Evolutionary conservation across 768 basidiomycete species (phyloP).

Genomic region (Galerina sulciceps): DNA sequence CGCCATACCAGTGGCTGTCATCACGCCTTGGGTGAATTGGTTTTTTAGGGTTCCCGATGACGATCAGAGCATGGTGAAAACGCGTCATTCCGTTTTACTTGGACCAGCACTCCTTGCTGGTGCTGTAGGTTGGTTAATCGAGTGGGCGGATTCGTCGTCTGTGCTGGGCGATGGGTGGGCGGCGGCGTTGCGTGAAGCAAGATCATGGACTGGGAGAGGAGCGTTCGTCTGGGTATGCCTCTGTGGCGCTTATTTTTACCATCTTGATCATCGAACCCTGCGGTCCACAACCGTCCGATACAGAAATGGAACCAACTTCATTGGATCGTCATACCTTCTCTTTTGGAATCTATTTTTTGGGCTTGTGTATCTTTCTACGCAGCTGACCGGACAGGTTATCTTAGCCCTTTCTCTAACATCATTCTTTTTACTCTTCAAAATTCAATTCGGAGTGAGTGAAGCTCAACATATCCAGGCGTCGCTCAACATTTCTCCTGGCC

Average conservation of each 20-base stretch:
- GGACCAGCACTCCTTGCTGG: slow-evolving; percentile 62
- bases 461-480: slow-evolving; percentile 57
- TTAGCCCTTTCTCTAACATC: slow-evolving; percentile 67
- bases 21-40: slow-evolving; percentile 53
- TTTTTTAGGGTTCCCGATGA: slow-evolving; percentile 73
- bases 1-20: slow-evolving; percentile 58
- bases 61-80: slow-evolving; percentile 69
- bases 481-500: slow-evolving; percentile 38
- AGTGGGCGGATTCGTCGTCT: slow-evolving; percentile 71
- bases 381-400: slow-evolving; percentile 85
- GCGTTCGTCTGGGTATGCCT: slow-evolving; percentile 55
- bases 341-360: slow-evolving; percentile 75
- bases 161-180: slow-evolving; percentile 43
- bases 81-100: slow-evolving; percentile 64
- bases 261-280: slow-evolving; percentile 76
- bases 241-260: slow-evolving; percentile 70
- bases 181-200: slow-evolving; percentile 46
- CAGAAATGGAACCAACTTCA: slow-evolving; percentile 88
- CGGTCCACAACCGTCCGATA: slow-evolving; percentile 47
- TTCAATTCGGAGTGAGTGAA: slow-evolving; percentile 83
- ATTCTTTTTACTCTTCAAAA: slow-evolving; percentile 77
- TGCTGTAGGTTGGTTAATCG: slow-evolving; percentile 76
- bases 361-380: slow-evolving; percentile 66
- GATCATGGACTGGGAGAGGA: slow-evolving; percentile 67
- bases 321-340: slow-evolving; percentile 84